Evolutionary conservation across 495 filamentous ascomycete genomes (phyloP).

Genomic region (Aspergillus indologenus): DNA sequence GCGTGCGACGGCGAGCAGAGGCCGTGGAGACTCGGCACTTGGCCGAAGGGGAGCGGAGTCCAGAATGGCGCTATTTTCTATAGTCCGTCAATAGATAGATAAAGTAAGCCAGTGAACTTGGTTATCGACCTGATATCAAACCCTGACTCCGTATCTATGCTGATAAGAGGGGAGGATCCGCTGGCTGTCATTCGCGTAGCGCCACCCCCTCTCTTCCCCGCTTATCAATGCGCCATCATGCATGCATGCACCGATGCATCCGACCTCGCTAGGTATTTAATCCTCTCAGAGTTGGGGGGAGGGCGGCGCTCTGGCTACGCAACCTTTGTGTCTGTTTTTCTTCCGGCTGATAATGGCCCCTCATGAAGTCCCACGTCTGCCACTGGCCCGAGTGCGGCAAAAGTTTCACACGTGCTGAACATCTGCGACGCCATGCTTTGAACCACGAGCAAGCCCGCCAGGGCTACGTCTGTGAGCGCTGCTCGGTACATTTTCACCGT

Average conservation of each 20-base stretch:
- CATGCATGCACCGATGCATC: neutral
- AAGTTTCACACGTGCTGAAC: constrained; percentile 57
- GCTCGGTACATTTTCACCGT: constrained; percentile 55
- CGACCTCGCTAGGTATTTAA: neutral
- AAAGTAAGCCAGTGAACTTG: neutral
- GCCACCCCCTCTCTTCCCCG: neutral
- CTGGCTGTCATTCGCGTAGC: neutral
- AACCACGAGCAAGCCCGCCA: constrained; percentile 49
- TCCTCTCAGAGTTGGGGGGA: neutral
- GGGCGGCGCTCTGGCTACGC: neutral
- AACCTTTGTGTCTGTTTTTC: neutral
- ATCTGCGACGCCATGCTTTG: constrained; percentile 56
- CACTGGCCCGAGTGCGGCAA: constrained; percentile 47
- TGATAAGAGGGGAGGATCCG: neutral
- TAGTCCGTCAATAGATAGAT: constrained; percentile 9
- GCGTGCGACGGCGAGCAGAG: constrained; percentile 50
- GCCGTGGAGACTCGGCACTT: constrained; percentile 60
- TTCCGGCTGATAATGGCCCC: neutral
- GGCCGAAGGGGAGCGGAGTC: constrained; percentile 55
- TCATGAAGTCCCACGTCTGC: constrained; percentile 43
- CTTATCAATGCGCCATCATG: neutral
- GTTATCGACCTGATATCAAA: neutral
- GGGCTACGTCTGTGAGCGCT: constrained; percentile 54
- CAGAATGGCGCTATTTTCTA: constrained; percentile 65
- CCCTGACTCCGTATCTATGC: neutral